These are phyloP conservation scores for Diplodia intermedia DNA, from an alignment of 2,329 filamentous ascomycete species.

Conservation along the genomic window DNA sequence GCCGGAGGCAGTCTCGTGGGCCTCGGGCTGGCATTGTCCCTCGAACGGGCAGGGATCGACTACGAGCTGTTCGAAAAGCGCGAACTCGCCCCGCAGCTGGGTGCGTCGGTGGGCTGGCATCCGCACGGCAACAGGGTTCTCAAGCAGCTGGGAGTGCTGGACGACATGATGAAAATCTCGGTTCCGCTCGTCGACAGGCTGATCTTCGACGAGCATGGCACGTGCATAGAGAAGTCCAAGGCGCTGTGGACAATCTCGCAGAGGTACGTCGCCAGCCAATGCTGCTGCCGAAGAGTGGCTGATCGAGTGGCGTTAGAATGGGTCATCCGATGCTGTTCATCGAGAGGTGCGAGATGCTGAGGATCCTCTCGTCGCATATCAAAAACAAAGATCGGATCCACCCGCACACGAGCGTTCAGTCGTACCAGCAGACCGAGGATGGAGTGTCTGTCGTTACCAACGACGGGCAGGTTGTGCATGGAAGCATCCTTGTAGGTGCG, in stretches of 20 bases:
- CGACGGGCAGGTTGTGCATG: constrained; percentile 32
- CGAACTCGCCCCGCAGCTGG: constrained; percentile 37
- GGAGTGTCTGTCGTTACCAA: constrained; percentile 35
- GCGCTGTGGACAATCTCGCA: not conserved
- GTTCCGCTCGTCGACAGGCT: not conserved
- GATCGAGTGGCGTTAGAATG: not conserved
- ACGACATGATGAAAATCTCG: not conserved
- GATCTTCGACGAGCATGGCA: constrained; percentile 2
- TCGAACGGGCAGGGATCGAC: constrained; percentile 36
- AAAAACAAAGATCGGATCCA: constrained; percentile 36
- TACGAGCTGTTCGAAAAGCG: constrained; percentile 39
- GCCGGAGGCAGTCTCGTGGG: constrained; percentile 30
- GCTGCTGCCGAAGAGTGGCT: not conserved
- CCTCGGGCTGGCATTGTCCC: constrained; percentile 35
- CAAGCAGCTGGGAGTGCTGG: constrained; percentile 37
- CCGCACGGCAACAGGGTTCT: constrained; percentile 38
- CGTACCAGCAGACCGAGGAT: not conserved
- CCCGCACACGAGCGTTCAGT: constrained; percentile 6
- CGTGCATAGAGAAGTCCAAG: constrained; percentile 5
- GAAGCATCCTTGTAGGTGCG: constrained; percentile 13
- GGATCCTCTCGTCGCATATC: constrained; percentile 34
- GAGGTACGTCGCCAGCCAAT: not conserved
- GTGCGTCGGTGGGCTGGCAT: constrained; percentile 38
- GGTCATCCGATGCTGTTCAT: constrained; percentile 1
- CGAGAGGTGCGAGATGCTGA: not conserved